phyloP scores from a whole-genome alignment of 2,329 filamentous ascomycete species.

The Arthroderma sp. region DNA sequence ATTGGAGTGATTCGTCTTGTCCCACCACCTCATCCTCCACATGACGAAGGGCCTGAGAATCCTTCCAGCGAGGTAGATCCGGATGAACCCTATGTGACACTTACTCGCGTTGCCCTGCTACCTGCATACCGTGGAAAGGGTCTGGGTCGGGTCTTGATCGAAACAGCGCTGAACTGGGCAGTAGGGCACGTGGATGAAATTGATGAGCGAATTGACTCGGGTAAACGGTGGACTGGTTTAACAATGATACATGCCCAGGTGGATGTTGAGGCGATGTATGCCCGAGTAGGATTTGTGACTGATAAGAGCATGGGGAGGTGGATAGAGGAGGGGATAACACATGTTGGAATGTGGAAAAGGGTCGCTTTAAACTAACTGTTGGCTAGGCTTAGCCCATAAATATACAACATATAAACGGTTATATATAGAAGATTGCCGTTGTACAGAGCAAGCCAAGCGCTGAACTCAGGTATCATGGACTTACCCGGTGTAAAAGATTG shows the following conservation, averaged over 20 bases:
- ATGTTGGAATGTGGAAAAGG: slow-evolving; percentile 68
- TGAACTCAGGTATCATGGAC: too few species aligned
- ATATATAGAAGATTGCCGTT: too few species aligned
- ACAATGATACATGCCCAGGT: slow-evolving; percentile 70
- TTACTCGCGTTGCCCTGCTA: slow-evolving; percentile 64
- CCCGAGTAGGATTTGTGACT: slow-evolving; percentile 55
- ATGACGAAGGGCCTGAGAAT: slow-evolving; percentile 36
- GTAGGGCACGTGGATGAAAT: slow-evolving; percentile 41
- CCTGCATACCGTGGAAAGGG: slow-evolving; percentile 51
- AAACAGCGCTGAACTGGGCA: slow-evolving; percentile 56
- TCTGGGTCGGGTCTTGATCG: slow-evolving; percentile 49
- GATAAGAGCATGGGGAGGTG: slow-evolving; percentile 65
- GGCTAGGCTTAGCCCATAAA: background rate
- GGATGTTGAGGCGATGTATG: slow-evolving; percentile 51
- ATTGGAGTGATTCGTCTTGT: slow-evolving; percentile 69
- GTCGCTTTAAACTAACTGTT: slow-evolving; percentile 11
- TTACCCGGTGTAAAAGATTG: too few species aligned
- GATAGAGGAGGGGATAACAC: slow-evolving; percentile 71
- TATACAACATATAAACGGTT: background rate
- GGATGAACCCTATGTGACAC: slow-evolving; percentile 64
- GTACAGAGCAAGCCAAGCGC: too few species aligned
- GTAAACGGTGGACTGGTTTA: slow-evolving; percentile 41
- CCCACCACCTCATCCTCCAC: slow-evolving; percentile 60
- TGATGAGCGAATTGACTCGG: slow-evolving; percentile 21
- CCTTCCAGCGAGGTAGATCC: slow-evolving; percentile 6